Conservation (phyloP, 2,329 filamentous ascomycete genomes). For the Rachicladosporium sp. region DNA sequence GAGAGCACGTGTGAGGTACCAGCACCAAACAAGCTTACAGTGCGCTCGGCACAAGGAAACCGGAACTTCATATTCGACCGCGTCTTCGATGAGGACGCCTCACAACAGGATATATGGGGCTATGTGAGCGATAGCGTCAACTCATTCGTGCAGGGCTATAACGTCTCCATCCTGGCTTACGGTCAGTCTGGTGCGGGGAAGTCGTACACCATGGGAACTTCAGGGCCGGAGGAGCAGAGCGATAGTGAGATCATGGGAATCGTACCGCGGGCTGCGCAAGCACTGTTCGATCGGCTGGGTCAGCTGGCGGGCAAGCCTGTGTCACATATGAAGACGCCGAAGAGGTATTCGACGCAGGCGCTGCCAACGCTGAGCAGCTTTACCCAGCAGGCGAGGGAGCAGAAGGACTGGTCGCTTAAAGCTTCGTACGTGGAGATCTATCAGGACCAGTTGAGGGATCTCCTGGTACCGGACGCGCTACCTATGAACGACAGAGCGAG, state of each 20-base stretch:
- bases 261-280: slow-evolving; percentile 79
- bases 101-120: slow-evolving; percentile 86
- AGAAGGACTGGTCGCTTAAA: slow-evolving; percentile 64
- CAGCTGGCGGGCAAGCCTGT: slow-evolving; percentile 46
- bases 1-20: slow-evolving; percentile 83
- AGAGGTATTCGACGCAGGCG: slow-evolving; percentile 57
- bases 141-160: slow-evolving; percentile 91
- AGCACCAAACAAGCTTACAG: slow-evolving; percentile 69
- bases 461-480: slow-evolving; percentile 66
- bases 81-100: slow-evolving; percentile 72
- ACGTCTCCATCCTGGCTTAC: slow-evolving; percentile 93
- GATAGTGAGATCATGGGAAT: slow-evolving; percentile 51
- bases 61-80: slow-evolving; percentile 96
- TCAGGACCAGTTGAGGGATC: slow-evolving; percentile 87
- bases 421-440: slow-evolving; percentile 75
- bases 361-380: slow-evolving; percentile 31
- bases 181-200: slow-evolving; percentile 96
- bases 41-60: slow-evolving; percentile 82
- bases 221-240: slow-evolving; percentile 56
- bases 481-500: slow-evolving; percentile 56
- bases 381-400: background rate
- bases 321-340: slow-evolving; percentile 67
- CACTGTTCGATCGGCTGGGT: slow-evolving; percentile 76
- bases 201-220: slow-evolving; percentile 97
- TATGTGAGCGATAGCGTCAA: slow-evolving; percentile 83